Conservation (phyloP, 345 rosid species). For the Arabidopsis suecica region DNA sequence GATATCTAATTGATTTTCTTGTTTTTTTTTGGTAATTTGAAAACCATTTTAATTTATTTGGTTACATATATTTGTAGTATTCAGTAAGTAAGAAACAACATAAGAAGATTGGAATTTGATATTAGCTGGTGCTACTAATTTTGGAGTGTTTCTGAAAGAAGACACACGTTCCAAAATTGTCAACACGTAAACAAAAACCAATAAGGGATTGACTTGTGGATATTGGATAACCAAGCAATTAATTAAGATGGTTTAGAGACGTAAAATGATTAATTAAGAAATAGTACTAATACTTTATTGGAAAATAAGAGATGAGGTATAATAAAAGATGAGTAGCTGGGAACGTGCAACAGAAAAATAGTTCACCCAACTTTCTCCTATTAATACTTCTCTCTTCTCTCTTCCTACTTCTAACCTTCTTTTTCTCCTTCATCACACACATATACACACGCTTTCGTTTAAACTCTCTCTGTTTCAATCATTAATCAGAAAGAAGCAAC, state of each 20-base stretch:
- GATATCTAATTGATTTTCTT: too few species aligned
- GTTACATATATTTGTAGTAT: neutral
- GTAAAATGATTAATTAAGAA: neutral
- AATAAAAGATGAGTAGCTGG: constrained; percentile 58
- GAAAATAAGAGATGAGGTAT: constrained; percentile 27
- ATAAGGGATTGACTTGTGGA: constrained; percentile 39
- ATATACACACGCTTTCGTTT: constrained; percentile 27
- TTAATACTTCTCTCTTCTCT: constrained; percentile 34
- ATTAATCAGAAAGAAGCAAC: neutral
- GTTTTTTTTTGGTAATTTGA: too few species aligned
- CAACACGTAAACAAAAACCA: constrained; percentile 39
- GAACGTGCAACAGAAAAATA: constrained; percentile 63
- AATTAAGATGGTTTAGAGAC: constrained; percentile 16
- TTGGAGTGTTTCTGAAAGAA: constrained; percentile 31
- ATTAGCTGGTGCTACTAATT: constrained; percentile 25
- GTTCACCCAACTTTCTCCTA: constrained; percentile 80
- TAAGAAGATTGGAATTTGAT: neutral
- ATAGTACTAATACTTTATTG: neutral
- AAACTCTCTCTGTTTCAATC: neutral
- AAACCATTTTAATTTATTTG: too few species aligned
- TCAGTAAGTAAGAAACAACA: neutral
- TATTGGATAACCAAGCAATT: constrained; percentile 37
- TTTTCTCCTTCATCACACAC: constrained; percentile 39
- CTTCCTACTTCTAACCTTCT: constrained; percentile 41
- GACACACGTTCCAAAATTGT: constrained; percentile 10